These are phyloP conservation scores for Solanum tarijense DNA, from an alignment of 257 asterid species.

Conservation along the genomic window DNA sequence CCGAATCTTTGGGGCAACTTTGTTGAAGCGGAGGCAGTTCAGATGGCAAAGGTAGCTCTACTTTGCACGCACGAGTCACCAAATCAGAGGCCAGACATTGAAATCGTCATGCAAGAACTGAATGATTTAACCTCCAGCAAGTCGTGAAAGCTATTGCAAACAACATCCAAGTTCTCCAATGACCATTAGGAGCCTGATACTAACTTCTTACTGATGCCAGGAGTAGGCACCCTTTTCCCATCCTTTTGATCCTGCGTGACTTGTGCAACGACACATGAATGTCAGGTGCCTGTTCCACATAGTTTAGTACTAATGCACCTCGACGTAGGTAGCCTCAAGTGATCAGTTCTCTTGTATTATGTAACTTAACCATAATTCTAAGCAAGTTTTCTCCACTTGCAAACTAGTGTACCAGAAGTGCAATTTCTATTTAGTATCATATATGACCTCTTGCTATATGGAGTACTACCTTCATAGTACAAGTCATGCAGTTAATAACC, in stretches of 20 bases:
- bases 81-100: slow-evolving; percentile 57
- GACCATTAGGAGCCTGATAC: slow-evolving; percentile 7
- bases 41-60: slow-evolving; percentile 68
- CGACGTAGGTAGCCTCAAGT: not conserved
- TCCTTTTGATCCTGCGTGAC: not conserved
- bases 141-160: slow-evolving; percentile 5
- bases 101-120: slow-evolving; percentile 52
- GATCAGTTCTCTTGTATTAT: not conserved
- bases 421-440: not conserved
- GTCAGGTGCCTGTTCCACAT: not conserved
- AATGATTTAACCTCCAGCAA: slow-evolving; percentile 12
- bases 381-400: not conserved
- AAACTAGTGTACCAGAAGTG: not conserved
- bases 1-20: slow-evolving; percentile 49
- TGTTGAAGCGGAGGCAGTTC: slow-evolving; percentile 64
- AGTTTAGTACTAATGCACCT: not conserved
- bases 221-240: slow-evolving; percentile 1
- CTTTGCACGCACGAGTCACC: slow-evolving; percentile 79
- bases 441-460: not conserved
- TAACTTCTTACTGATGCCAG: slow-evolving; percentile 16
- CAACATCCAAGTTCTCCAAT: not conserved
- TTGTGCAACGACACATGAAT: not conserved
- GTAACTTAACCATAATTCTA: not conserved
- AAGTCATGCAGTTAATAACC: not conserved
- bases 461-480: too few species aligned